A percentile compares a stretch with the other conserved stretches of the same genome.
Conservation (phyloP, 1,284 basidiomycete genomes). For the Irpex rosettiformis region DNA sequence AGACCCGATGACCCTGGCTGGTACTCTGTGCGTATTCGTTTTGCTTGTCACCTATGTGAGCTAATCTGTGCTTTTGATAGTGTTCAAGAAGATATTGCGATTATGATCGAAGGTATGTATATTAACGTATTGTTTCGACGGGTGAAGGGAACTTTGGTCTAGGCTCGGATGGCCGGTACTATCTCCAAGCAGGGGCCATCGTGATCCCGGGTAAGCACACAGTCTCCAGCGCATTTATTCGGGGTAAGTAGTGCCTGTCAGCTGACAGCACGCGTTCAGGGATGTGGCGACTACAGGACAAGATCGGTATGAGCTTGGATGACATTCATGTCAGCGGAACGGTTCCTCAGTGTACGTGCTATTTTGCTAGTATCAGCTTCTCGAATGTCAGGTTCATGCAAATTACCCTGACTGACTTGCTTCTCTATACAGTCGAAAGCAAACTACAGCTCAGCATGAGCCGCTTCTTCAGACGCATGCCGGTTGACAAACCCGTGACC, state of each 20-base stretch:
- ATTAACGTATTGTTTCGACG: neutral
- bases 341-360: slow-evolving; percentile 64
- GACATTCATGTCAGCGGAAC: slow-evolving; percentile 69
- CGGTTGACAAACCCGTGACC: slow-evolving; percentile 65
- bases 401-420: neutral
- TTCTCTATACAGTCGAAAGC: slow-evolving; percentile 44
- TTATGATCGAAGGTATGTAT: slow-evolving; percentile 68
- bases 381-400: neutral
- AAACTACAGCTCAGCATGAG: slow-evolving; percentile 65
- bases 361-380: neutral
- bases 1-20: slow-evolving; percentile 59
- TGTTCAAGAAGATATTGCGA: slow-evolving; percentile 70
- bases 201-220: slow-evolving; percentile 51
- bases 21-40: slow-evolving; percentile 43
- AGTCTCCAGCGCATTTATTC: neutral
- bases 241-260: neutral
- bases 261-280: slow-evolving; percentile 36
- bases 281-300: slow-evolving; percentile 76
- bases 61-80: slow-evolving; percentile 23
- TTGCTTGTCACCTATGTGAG: neutral
- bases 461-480: slow-evolving; percentile 65
- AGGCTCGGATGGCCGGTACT: slow-evolving; percentile 65
- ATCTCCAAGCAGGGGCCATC: slow-evolving; percentile 72
- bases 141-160: slow-evolving; percentile 10
- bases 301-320: slow-evolving; percentile 69